Evolutionary conservation across 2,329 filamentous ascomycete genomes (phyloP).

Genomic region (Furcasterigmium sp.): DNA sequence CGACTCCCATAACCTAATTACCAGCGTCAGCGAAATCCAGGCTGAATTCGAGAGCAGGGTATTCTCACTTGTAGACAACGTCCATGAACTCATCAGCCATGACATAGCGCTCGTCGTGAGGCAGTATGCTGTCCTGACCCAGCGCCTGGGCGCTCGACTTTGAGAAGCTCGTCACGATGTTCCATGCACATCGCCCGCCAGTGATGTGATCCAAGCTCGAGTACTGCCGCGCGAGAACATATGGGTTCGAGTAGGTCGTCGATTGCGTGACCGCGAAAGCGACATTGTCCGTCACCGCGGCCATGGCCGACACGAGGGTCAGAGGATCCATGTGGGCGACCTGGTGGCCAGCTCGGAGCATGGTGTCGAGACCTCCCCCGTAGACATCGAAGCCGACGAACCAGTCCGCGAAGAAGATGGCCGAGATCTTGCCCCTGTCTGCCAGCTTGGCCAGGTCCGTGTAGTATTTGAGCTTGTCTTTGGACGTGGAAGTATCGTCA

Average conservation of each 20-base stretch:
- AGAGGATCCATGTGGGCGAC: slow-evolving; percentile 67
- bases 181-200: slow-evolving; percentile 57
- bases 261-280: slow-evolving; percentile 58
- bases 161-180: slow-evolving; percentile 56
- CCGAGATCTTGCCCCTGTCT: too few species aligned
- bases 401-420: too few species aligned
- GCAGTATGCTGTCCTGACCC: slow-evolving; percentile 49
- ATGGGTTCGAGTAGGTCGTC: slow-evolving; percentile 58
- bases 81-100: slow-evolving; percentile 58
- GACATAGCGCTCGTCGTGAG: slow-evolving; percentile 56
- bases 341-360: slow-evolving; percentile 47
- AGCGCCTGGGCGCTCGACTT: slow-evolving; percentile 60
- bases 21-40: too few species aligned
- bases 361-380: too few species aligned
- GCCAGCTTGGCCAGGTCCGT: too few species aligned
- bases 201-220: slow-evolving; percentile 60
- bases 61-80: slow-evolving; percentile 57
- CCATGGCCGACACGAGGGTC: slow-evolving; percentile 57
- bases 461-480: too few species aligned
- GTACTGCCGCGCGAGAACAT: slow-evolving; percentile 55
- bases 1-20: slow-evolving; percentile 42
- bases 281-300: slow-evolving; percentile 59
- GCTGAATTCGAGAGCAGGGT: too few species aligned
- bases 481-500: too few species aligned
- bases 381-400: too few species aligned